Conservation (phyloP, 31 red algal genomes). For the Pterothamnion heteromorphum region DNA sequence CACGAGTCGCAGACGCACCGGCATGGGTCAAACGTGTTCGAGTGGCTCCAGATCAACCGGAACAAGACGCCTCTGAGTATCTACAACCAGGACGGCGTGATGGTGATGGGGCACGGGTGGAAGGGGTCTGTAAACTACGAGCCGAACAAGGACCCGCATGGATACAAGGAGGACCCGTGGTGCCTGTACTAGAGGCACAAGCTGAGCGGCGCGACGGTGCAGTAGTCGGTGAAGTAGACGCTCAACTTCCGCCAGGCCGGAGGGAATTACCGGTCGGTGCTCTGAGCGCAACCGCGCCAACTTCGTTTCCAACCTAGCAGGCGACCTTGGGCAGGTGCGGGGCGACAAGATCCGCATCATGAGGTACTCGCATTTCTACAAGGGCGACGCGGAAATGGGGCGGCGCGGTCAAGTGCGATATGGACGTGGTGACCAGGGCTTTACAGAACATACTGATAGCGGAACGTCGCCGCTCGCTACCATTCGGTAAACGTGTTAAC, state of each 20-base stretch:
- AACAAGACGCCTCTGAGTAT: conserved; percentile 45
- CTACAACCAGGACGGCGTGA: conserved; percentile 75
- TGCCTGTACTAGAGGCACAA: conserved; percentile 50
- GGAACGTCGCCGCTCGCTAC: too few species aligned
- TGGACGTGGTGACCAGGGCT: too few species aligned
- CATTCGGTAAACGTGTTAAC: too few species aligned
- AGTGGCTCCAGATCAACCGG: conserved; percentile 71
- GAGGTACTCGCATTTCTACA: conserved; percentile 60
- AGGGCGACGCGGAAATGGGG: conserved; percentile 37
- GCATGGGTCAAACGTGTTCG: conserved; percentile 69
- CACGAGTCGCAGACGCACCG: conserved; percentile 77
- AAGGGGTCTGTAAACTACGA: conserved; percentile 78
- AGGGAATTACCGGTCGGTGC: neutral
- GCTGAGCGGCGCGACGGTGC: conserved; percentile 69
- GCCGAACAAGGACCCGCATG: conserved; percentile 51
- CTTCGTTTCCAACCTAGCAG: conserved; percentile 58
- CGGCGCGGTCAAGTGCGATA: too few species aligned
- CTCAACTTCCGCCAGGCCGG: neutral
- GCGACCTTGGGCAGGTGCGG: neutral
- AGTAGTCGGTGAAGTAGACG: neutral
- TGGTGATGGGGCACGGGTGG: conserved; percentile 60
- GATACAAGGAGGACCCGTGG: conserved; percentile 24
- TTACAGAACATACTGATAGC: too few species aligned
- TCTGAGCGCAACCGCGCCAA: too few species aligned
- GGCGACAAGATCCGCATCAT: conserved; percentile 23